Evolutionary conservation across 2,329 filamentous ascomycete genomes (phyloP).

Genomic region (Penicillium sp.): DNA sequence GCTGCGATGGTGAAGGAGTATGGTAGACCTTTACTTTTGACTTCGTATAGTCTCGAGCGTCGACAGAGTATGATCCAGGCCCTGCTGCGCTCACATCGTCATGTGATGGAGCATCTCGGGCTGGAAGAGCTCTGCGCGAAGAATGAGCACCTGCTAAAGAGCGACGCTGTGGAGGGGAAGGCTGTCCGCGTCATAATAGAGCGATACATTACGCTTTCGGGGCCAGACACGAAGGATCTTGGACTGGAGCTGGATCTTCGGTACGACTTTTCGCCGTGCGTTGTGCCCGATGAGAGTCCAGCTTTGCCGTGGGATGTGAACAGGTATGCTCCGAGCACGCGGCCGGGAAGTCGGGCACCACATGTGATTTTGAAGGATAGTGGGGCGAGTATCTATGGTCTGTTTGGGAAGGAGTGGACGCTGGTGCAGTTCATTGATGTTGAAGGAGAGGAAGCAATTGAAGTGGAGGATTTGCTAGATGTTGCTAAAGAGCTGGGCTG

Average conservation of each 20-base stretch:
- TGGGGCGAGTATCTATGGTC: slow-evolving; percentile 32
- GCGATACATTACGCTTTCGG: slow-evolving; percentile 4
- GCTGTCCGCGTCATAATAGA: not conserved
- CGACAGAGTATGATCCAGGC: slow-evolving; percentile 32
- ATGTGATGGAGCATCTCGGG: slow-evolving; percentile 18
- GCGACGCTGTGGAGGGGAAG: not conserved
- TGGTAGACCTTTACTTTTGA: slow-evolving; percentile 30
- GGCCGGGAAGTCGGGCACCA: slow-evolving; percentile 36
- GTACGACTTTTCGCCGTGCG: slow-evolving; percentile 24
- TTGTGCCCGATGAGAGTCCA: slow-evolving; percentile 19
- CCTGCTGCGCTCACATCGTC: slow-evolving; percentile 29
- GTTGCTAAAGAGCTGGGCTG: not conserved
- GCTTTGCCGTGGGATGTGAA: slow-evolving; percentile 23
- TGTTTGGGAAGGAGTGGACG: slow-evolving; percentile 33
- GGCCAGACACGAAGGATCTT: slow-evolving; percentile 22
- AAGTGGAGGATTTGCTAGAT: not conserved
- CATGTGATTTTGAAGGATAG: slow-evolving; percentile 38
- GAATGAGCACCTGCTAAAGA: not conserved
- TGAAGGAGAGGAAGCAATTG: not conserved
- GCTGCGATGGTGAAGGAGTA: slow-evolving; percentile 33
- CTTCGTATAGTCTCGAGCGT: slow-evolving; percentile 36
- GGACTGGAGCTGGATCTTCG: slow-evolving; percentile 32
- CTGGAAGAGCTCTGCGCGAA: slow-evolving; percentile 6
- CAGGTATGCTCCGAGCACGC: slow-evolving; percentile 34
- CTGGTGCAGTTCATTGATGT: slow-evolving; percentile 24